Evolutionary conservation across 371 early-diverging fungal species (phyloP), one percentile per base, ranked within the genome.

Genomic region (Homolaphlyctis polyrhiza): DNA sequence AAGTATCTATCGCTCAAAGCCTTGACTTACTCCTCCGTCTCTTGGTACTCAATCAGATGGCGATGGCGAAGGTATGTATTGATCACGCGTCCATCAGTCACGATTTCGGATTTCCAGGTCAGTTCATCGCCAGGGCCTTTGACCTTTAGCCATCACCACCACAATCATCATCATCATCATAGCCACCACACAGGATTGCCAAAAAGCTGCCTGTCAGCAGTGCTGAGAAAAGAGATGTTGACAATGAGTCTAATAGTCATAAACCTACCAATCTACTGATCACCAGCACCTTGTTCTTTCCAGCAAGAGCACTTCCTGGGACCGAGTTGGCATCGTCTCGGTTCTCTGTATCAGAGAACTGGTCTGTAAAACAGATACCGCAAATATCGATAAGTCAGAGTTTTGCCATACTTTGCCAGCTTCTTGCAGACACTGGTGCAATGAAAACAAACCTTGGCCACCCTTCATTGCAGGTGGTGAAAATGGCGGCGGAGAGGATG

Each of bases 21-120:
- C 45, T 11, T 36, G 25, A 58, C 58, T 18, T 32, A 48, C 23
- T 61, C 63, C n/a, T 67, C 64, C 39, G 48, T 35, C 34, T 58
- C 60, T 25, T 70, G 67, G 27, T 45, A 87, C 67, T 92, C 92
- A 68, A 95, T 92, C 65, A 89, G 75, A 58, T 86, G 85, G 5
- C 93, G 82, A 47, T 92, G 91, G 18, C 91, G 82, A 65, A 92
- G 69, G 58, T 97, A 97, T 21, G 91, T 90, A 62, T 93, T 91
- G 57, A 95, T 91, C 0, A 97, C 94, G 1, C 88, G 84, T 23
- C 85, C 81, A 63, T 95, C 93, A 5, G 83, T 86, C 25, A 97
- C 78, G 2, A 88, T 78, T 67, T 95, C 95, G 28, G 86, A 73
- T 57, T 86, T 84, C 90, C 91, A 91, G 28, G 73, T 76, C 18